Percentiles rank a stretch among this genome's conserved stretches.
phyloP scores from a whole-genome alignment of 1,284 basidiomycete species.

The Phellopilus nigrolimitatus region DNA sequence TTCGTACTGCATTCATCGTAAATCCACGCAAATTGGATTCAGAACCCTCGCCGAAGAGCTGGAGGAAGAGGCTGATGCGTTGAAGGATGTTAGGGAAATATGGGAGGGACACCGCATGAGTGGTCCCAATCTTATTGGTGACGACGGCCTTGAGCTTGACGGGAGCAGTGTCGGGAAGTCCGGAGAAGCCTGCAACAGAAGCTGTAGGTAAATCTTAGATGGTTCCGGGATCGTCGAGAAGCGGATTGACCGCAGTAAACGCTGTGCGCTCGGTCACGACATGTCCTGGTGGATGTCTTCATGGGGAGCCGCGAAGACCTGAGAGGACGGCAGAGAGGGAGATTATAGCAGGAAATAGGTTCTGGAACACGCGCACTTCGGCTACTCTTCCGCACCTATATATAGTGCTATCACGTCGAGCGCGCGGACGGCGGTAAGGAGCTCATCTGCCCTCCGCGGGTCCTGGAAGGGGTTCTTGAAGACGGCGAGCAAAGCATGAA shows the following conservation, averaged over 20 bases:
- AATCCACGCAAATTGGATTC: constrained; percentile 95
- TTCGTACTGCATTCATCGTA: constrained; percentile 97
- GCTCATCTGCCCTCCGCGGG: constrained; percentile 86
- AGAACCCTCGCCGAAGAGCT: constrained; percentile 77
- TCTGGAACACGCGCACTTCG: constrained; percentile 90
- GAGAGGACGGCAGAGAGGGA: constrained; percentile 88
- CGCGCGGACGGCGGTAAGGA: too few relatives aligned
- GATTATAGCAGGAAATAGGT: constrained; percentile 86
- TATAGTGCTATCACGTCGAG: constrained; percentile 95
- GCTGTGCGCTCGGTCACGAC: constrained; percentile 85
- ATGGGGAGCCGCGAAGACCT: constrained; percentile 94
- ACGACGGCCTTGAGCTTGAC: constrained; percentile 90
- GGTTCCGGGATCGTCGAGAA: constrained; percentile 90
- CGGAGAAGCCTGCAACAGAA: constrained; percentile 94
- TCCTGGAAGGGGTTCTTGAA: constrained; percentile 81
- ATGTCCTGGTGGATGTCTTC: constrained; percentile 81
- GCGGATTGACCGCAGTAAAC: constrained; percentile 93
- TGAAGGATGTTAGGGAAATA: constrained; percentile 95
- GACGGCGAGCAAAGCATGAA: constrained; percentile 77
- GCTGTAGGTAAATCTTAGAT: constrained; percentile 83
- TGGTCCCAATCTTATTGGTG: constrained; percentile 96
- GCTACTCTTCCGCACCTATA: constrained; percentile 85
- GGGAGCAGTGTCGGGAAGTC: constrained; percentile 85
- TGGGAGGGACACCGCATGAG: constrained; percentile 86
- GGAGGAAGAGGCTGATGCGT: constrained; percentile 82